A percentile compares a stretch with the other conserved stretches of the same genome.
phyloP scores from a whole-genome alignment of 176 grass and related monocot species.

The Echinochloa phyllopogon region DNA sequence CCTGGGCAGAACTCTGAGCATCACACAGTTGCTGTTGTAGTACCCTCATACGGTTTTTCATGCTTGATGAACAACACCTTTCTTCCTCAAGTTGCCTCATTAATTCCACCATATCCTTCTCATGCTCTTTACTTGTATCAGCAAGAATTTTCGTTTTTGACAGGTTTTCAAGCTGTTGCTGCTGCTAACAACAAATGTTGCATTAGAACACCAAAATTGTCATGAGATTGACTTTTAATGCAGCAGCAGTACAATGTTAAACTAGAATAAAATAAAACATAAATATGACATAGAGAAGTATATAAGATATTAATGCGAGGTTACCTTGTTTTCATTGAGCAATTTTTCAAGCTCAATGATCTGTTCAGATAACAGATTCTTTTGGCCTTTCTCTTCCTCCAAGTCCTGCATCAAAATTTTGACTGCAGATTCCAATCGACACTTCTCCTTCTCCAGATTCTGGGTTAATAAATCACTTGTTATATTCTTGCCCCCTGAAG shows the following conservation, averaged over 20 bases:
- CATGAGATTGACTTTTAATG: slow-evolving; percentile 19
- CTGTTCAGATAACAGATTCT: slow-evolving; percentile 62
- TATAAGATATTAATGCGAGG: slow-evolving; percentile 24
- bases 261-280: slow-evolving; percentile 18
- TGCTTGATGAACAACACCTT: slow-evolving; percentile 46
- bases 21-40: slow-evolving; percentile 60
- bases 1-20: slow-evolving; percentile 66
- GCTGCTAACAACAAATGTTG: slow-evolving; percentile 70
- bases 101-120: slow-evolving; percentile 67
- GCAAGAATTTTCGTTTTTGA: slow-evolving; percentile 59
- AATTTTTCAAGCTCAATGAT: slow-evolving; percentile 63
- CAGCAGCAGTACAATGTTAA: not conserved
- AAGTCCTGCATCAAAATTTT: slow-evolving; percentile 61
- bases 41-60: slow-evolving; percentile 51
- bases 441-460: slow-evolving; percentile 80
- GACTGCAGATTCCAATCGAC: slow-evolving; percentile 54
- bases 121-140: slow-evolving; percentile 60
- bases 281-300: slow-evolving; percentile 12
- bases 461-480: slow-evolving; percentile 49
- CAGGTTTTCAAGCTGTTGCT: slow-evolving; percentile 73
- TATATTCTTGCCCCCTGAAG: slow-evolving; percentile 35
- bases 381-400: slow-evolving; percentile 58
- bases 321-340: slow-evolving; percentile 79
- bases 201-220: slow-evolving; percentile 23
- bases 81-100: slow-evolving; percentile 70